phyloP scores from a whole-genome alignment of 1,284 basidiomycete species.

The Pholiota adiposa region DNA sequence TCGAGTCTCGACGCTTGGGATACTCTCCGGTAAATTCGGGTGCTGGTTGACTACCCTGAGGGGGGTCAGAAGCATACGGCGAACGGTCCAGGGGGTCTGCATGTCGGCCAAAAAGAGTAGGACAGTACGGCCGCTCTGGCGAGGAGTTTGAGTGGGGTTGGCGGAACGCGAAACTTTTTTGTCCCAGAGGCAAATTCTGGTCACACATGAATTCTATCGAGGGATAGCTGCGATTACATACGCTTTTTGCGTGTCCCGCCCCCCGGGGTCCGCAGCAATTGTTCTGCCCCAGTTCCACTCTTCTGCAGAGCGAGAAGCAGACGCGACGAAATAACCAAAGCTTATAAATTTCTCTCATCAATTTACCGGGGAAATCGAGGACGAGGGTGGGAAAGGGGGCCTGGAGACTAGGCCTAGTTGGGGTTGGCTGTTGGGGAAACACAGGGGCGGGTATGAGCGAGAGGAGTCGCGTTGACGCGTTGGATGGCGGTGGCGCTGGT shows the following conservation, averaged over 20 bases:
- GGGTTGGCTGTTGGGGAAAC: background rate
- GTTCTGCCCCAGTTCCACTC: background rate
- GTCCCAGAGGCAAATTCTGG: background rate
- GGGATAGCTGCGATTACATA: no score
- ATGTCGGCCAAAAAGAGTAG: background rate
- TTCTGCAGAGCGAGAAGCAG: no score
- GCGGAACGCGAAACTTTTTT: background rate
- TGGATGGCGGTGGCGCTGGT: background rate
- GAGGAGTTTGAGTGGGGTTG: background rate
- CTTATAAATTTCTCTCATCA: background rate
- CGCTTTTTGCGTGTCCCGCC: no score
- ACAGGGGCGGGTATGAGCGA: background rate
- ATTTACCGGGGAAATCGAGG: background rate
- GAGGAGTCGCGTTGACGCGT: background rate
- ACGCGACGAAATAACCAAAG: background rate
- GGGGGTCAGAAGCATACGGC: background rate
- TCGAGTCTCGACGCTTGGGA: background rate
- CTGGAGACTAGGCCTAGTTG: no score
- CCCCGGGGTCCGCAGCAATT: background rate
- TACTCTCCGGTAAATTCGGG: background rate
- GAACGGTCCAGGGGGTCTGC: background rate
- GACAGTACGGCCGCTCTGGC: background rate
- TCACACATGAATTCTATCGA: background rate
- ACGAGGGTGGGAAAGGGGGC: background rate
- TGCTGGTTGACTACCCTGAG: background rate